phyloP scores from a whole-genome alignment of 768 basidiomycete species.

The Rhizopogon roseolus region DNA sequence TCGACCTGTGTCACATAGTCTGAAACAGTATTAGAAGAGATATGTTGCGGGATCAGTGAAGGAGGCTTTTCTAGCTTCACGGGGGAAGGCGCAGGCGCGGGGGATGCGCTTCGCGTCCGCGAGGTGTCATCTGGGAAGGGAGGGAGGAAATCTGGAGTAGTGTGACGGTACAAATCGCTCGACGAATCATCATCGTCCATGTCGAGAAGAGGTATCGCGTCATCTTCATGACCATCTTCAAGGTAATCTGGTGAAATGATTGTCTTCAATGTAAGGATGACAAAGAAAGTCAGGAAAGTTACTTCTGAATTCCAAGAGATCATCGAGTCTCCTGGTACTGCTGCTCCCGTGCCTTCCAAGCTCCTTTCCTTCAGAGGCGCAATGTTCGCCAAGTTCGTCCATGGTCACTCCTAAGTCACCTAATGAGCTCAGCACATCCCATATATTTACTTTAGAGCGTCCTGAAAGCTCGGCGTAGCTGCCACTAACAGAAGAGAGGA shows the following conservation, averaged over 20 bases:
- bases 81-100: slow-evolving; percentile 29
- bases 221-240: slow-evolving; percentile 51
- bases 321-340: slow-evolving; percentile 62
- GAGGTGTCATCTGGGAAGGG: slow-evolving; percentile 26
- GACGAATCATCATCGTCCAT: slow-evolving; percentile 18
- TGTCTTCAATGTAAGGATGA: slow-evolving; percentile 3
- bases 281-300: slow-evolving; percentile 25
- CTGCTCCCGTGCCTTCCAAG: slow-evolving; percentile 62
- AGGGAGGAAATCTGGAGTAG: slow-evolving; percentile 28
- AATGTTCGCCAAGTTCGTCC: slow-evolving; percentile 68
- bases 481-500: slow-evolving; percentile 63
- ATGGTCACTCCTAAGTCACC: slow-evolving; percentile 71
- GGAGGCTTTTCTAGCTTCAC: slow-evolving; percentile 26
- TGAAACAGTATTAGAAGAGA: slow-evolving; percentile 42
- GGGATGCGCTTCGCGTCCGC: slow-evolving; percentile 26
- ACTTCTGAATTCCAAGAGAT: slow-evolving; percentile 71
- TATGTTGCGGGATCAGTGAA: slow-evolving; percentile 41
- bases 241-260: slow-evolving; percentile 49
- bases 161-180: slow-evolving; percentile 27
- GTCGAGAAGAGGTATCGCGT: slow-evolving; percentile 51
- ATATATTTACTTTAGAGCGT: slow-evolving; percentile 48
- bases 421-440: slow-evolving; percentile 62
- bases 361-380: slow-evolving; percentile 61
- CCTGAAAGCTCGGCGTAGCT: slow-evolving; percentile 75
- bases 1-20: slow-evolving; percentile 72